Base-by-base conservation (phyloP, 345 rosid species). In the Excoecaria cochinchinensis region DNA sequence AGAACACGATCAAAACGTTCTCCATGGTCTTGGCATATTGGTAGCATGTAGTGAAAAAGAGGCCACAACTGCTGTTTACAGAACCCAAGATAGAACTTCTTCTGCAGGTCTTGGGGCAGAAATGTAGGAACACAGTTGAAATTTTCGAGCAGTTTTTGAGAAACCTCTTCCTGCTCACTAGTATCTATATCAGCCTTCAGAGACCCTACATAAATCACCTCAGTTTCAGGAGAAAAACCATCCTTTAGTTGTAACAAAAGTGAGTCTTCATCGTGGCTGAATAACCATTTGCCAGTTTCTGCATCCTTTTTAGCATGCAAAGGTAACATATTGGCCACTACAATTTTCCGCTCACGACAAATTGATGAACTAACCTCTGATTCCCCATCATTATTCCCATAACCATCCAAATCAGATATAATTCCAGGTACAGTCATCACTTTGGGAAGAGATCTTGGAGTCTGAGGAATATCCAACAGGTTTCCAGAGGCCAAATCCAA, bases 61-160 rank as follows among this genome's bases (percentile, higher is more conserved):
- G 94, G 97, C 97, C 97, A 91, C 56, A 91, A 70, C 64, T 88
- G 91, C 59, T 90, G 91, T 71, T 91, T 91, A 73, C 97, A 91
- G 83, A 91, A 91, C 60, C 94, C 94, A 69, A 72, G 83, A 75
- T 91, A 91, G 73, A 81, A 91, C 70, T 85, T 91, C 67, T 85
- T 87, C 79, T 91, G 90, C 21, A 91, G 75, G 61, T 91, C 97
- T 8, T 38, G 82, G 0, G 91, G 87, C 13, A 91, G 72, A 84
- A 91, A 91, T 7, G 94, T 85, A 9, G 94, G 97, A 25, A 90
- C 91, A 55, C 97, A 91, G 42, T 85, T 88, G 74, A 90, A 91
- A 69, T 88, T 91, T 74, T 78, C 77, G 67, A 87, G 73, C 76
- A 91, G 83, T 79, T 70, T 87, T 39, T 86, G 91, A 6, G 97